A percentile compares a stretch with the other conserved stretches of the same genome.
These are phyloP conservation scores for Staphylotrichum tortipilum DNA, from an alignment of 495 filamentous ascomycete genomes.

Conservation along the genomic window DNA sequence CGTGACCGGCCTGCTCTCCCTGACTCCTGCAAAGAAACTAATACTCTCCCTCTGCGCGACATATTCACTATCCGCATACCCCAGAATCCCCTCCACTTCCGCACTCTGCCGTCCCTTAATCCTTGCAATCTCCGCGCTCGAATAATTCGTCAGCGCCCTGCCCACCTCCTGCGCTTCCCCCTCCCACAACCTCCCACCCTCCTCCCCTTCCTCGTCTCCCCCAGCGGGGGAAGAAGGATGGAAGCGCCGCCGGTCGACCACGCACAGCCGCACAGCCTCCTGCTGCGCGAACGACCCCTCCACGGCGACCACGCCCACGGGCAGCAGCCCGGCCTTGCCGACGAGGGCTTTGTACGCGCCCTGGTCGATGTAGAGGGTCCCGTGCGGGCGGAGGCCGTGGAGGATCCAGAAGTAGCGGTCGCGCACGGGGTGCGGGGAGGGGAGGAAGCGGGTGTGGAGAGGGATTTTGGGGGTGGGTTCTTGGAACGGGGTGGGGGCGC, in stretches of 20 bases:
- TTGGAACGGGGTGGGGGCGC: slow-evolving; percentile 25
- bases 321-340: slow-evolving; percentile 80
- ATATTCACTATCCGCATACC: slow-evolving; percentile 92
- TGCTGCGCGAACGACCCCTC: slow-evolving; percentile 83
- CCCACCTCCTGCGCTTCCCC: slow-evolving; percentile 68
- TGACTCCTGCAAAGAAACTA: slow-evolving; percentile 49
- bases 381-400: slow-evolving; percentile 85
- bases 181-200: slow-evolving; percentile 34
- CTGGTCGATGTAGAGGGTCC: slow-evolving; percentile 82
- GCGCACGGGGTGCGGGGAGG: slow-evolving; percentile 74
- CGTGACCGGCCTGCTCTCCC: slow-evolving; percentile 33
- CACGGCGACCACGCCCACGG: slow-evolving; percentile 82
- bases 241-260: slow-evolving; percentile 61
- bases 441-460: slow-evolving; percentile 87
- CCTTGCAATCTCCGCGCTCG: slow-evolving; percentile 66
- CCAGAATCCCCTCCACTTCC: slow-evolving; percentile 68
- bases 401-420: slow-evolving; percentile 96
- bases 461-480: slow-evolving; percentile 40
- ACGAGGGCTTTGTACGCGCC: slow-evolving; percentile 73
- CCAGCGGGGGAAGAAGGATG: too few species aligned
- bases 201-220: slow-evolving; percentile 32
- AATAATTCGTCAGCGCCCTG: slow-evolving; percentile 87
- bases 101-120: slow-evolving; percentile 79
- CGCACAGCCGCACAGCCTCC: slow-evolving; percentile 77
- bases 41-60: slow-evolving; percentile 85